A percentile compares a stretch with the other conserved stretches of the same genome.
These are phyloP conservation scores for Protoeuglena noctilucae DNA, from an alignment of 139 green algal species.

Conservation along the genomic window DNA sequence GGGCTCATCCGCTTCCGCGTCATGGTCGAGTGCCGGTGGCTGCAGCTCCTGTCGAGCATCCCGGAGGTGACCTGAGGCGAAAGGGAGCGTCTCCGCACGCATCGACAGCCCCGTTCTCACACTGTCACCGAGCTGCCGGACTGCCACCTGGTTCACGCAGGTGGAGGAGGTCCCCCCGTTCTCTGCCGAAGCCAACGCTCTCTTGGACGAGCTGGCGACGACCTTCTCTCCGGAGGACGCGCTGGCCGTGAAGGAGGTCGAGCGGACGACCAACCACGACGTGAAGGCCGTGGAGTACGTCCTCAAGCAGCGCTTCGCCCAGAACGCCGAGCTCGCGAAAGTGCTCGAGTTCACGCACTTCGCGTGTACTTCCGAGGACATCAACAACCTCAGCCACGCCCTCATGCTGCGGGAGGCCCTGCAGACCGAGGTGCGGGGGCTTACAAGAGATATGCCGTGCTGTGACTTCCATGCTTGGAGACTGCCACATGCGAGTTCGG, in stretches of 20 bases:
- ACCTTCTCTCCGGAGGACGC: conserved; percentile 47
- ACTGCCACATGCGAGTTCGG: not conserved
- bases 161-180: conserved; percentile 67
- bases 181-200: conserved; percentile 35
- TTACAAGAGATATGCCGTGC: too few relatives aligned
- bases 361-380: conserved; percentile 96
- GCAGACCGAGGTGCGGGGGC: conserved; percentile 23
- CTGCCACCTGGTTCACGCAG: too few relatives aligned
- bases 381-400: conserved; percentile 97
- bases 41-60: conserved; percentile 73
- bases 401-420: conserved; percentile 87
- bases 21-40: conserved; percentile 88
- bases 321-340: conserved; percentile 26
- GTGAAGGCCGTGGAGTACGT: conserved; percentile 99
- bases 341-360: conserved; percentile 98
- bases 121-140: too few relatives aligned
- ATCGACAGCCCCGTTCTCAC: too few relatives aligned
- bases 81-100: not conserved
- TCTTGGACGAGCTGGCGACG: conserved; percentile 61
- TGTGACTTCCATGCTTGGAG: conserved; percentile 20
- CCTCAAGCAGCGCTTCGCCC: conserved; percentile 65
- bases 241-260: conserved; percentile 58
- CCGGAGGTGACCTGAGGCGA: conserved; percentile 24
- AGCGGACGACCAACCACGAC: conserved; percentile 96
- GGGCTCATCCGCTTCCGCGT: conserved; percentile 87